These are phyloP conservation scores for Ganoderma sinense DNA, from an alignment of 1,284 basidiomycete species.

Conservation along the genomic window DNA sequence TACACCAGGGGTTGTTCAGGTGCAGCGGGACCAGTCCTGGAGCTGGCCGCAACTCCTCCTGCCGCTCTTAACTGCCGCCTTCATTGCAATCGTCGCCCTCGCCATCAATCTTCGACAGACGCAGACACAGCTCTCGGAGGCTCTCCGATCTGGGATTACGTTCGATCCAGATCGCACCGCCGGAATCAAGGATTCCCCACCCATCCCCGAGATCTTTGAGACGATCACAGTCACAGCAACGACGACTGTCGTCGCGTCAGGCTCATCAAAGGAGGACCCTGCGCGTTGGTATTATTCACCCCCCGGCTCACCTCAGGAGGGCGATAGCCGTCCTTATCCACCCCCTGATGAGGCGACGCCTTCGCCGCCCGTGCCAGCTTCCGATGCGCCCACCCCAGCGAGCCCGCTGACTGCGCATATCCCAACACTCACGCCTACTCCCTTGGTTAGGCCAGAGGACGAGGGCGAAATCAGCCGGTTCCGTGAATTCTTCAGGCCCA, in stretches of 20 bases:
- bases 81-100: conserved; percentile 21
- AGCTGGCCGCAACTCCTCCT: conserved; percentile 18
- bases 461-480: conserved; percentile 9
- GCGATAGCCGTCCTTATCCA: background rate
- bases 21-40: conserved; percentile 6
- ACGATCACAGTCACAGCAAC: conserved; percentile 35
- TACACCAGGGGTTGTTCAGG: background rate
- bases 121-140: conserved; percentile 18
- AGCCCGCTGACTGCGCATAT: conserved; percentile 3
- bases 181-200: conserved; percentile 8
- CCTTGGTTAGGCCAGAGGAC: conserved; percentile 2
- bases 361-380: conserved; percentile 3
- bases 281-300: conserved; percentile 21
- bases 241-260: conserved; percentile 16
- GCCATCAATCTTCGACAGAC: conserved; percentile 26
- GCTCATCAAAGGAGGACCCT: conserved; percentile 11
- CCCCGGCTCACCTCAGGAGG: conserved; percentile 4
- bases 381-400: conserved; percentile 3
- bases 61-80: conserved; percentile 8
- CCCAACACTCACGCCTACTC: conserved; percentile 21
- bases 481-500: conserved; percentile 26
- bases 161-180: conserved; percentile 5
- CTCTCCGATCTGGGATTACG: conserved; percentile 17
- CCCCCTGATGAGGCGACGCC: conserved; percentile 7
- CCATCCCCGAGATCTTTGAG: conserved; percentile 17